A percentile compares a stretch with the other conserved stretches of the same genome.
Conservation (phyloP, 2,329 filamentous ascomycete genomes). For the Hymenoscyphus scutula region DNA sequence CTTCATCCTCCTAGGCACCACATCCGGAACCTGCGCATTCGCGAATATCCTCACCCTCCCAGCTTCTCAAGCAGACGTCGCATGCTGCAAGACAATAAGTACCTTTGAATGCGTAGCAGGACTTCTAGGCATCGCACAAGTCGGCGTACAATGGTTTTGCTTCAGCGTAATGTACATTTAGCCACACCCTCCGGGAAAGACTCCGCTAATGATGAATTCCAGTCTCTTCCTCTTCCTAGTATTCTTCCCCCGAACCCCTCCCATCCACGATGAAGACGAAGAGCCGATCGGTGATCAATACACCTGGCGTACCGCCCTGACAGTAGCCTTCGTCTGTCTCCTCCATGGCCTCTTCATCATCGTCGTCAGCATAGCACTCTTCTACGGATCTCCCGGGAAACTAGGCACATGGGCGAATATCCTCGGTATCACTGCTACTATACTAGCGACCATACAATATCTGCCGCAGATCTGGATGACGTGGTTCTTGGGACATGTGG, state of each 20-base stretch:
- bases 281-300: slow-evolving; percentile 46
- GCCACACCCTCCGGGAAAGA: background rate
- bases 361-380: slow-evolving; percentile 67
- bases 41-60: slow-evolving; percentile 89
- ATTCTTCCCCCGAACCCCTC: slow-evolving; percentile 74
- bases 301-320: slow-evolving; percentile 74
- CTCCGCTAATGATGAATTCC: slow-evolving; percentile 9
- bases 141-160: slow-evolving; percentile 88
- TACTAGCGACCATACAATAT: slow-evolving; percentile 85
- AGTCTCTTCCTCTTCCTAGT: slow-evolving; percentile 92
- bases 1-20: slow-evolving; percentile 90
- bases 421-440: slow-evolving; percentile 74
- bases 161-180: slow-evolving; percentile 80
- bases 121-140: slow-evolving; percentile 83
- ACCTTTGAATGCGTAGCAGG: slow-evolving; percentile 82
- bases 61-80: slow-evolving; percentile 77
- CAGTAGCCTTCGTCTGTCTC: slow-evolving; percentile 70
- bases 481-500: slow-evolving; percentile 78
- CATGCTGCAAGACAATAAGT: slow-evolving; percentile 80
- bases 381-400: slow-evolving; percentile 58
- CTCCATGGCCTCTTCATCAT: slow-evolving; percentile 71
- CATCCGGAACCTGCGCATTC: slow-evolving; percentile 83
- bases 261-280: slow-evolving; percentile 34
- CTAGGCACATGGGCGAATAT: slow-evolving; percentile 81
- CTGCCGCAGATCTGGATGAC: slow-evolving; percentile 94